Percentiles rank a stretch among this genome's conserved stretches.
Evolutionary conservation across 768 basidiomycete genomes (phyloP).

Genomic region (Pleurotus sapidus): DNA sequence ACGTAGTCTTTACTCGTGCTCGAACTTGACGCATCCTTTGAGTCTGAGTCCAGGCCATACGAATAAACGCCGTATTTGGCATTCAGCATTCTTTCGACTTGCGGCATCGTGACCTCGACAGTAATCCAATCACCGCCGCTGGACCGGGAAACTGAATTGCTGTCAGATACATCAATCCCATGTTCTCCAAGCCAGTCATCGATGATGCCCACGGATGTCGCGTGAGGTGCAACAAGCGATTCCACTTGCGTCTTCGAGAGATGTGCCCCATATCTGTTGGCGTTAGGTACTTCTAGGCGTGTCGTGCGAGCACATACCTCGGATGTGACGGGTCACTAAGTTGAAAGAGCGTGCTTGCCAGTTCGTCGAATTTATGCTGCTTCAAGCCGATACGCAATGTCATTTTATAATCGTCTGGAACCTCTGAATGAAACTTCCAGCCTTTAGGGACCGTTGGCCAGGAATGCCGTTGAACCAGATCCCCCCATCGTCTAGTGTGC

Average conservation of each 20-base stretch:
- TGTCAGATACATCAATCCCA: conserved; percentile 45
- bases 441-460: conserved; percentile 34
- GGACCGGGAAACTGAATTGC: conserved; percentile 41
- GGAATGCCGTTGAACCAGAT: conserved; percentile 6
- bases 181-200: conserved; percentile 58
- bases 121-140: conserved; percentile 68
- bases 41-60: conserved; percentile 25
- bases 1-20: conserved; percentile 23
- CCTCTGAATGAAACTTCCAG: conserved; percentile 43
- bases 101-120: conserved; percentile 49
- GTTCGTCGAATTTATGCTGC: conserved; percentile 43
- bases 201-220: conserved; percentile 49
- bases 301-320: conserved; percentile 26
- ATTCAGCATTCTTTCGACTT: conserved; percentile 66
- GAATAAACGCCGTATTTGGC: conserved; percentile 32
- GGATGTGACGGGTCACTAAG: conserved; percentile 52
- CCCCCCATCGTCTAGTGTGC: conserved; percentile 8
- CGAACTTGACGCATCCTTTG: background rate
- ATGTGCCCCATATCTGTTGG: conserved; percentile 41
- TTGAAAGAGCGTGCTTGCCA: conserved; percentile 51
- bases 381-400: conserved; percentile 58
- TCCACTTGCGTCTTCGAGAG: conserved; percentile 68
- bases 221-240: conserved; percentile 56
- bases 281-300: background rate
- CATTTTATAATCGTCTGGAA: conserved; percentile 43